Base-by-base conservation (phyloP, 441 rosid genomes). In the Pelargonium cotyledonis region DNA sequence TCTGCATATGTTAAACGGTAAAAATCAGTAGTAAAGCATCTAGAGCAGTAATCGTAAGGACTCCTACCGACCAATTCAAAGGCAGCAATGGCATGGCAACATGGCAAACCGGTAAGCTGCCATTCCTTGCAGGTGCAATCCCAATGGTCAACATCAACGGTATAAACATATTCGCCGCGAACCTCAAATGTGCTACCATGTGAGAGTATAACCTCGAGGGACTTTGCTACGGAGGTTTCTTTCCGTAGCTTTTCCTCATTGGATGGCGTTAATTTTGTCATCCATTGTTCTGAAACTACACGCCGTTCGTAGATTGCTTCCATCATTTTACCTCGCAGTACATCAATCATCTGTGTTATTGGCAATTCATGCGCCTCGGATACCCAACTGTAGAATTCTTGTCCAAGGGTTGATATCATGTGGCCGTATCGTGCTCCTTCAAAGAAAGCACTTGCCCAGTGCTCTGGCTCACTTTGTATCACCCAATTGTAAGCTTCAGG, bases 361-460 rank as follows among this genome's bases (percentile, higher is more conserved):
- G 95, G 95, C 70, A 84, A 77, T 74, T 86, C 91, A 8, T 81
- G 85, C 5, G 86, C 86, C 75, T 89, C 89, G 0, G 92, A 81
- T 6, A 87, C 92, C 95, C 95, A 87, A 73, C 87, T 80, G 74
- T 87, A 89, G 74, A 87, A 85, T 31, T 80, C 77, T 68, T 83
- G 79, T 31, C 90, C 95, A 5, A 87, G 83, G 69, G 76, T 83
- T 64, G 90, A 83, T 71, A 77, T 70, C 84, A 83, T 75, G 71
- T 84, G 91, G 80, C 82, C 79, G 76, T 87, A 87, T 75, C 95
- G 84, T 61, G 85, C 85, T 63, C 95, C 92, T 51, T 72, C 75
- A 41, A 85, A 89, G 73, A 83, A 83, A 2, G 85, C 83, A 79
- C 79, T 87, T 6, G 95, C 89, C 95, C 95, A 89, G 68, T 85